Percentiles rank a stretch among this genome's conserved stretches.
Evolutionary conservation across 1,284 basidiomycete species (phyloP).

Genomic region (Psilocybe mexicana): DNA sequence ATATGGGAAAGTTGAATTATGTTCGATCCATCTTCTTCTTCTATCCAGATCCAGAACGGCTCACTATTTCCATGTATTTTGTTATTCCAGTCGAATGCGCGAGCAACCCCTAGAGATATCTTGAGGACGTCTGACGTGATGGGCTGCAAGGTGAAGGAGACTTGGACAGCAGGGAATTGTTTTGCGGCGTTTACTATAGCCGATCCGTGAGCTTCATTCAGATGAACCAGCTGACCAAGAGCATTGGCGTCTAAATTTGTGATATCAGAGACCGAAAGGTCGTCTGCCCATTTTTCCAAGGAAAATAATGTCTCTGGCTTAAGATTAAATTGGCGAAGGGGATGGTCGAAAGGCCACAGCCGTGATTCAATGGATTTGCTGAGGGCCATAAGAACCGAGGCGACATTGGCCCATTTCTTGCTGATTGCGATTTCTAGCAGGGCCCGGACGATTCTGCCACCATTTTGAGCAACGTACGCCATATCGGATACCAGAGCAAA

Average conservation of each 20-base stretch:
- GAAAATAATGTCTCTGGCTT: constrained; percentile 82
- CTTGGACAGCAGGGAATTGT: constrained; percentile 81
- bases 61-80: constrained; percentile 79
- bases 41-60: constrained; percentile 96
- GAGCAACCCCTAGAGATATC: constrained; percentile 66
- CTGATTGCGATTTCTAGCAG: constrained; percentile 94
- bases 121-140: constrained; percentile 85
- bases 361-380: constrained; percentile 93
- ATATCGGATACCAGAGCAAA: constrained; percentile 97
- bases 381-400: constrained; percentile 83
- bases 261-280: constrained; percentile 79
- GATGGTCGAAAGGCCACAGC: constrained; percentile 96
- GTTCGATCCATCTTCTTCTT: constrained; percentile 77
- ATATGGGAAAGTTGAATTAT: constrained; percentile 87
- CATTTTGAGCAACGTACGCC: constrained; percentile 93
- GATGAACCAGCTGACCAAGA: constrained; percentile 83
- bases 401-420: constrained; percentile 86
- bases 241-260: constrained; percentile 72
- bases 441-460: constrained; percentile 91
- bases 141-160: constrained; percentile 76
- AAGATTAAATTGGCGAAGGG: constrained; percentile 79
- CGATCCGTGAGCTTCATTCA: constrained; percentile 85
- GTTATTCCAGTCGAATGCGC: constrained; percentile 84
- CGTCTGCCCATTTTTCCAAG: constrained; percentile 82
- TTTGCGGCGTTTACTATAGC: constrained; percentile 82